These are phyloP conservation scores for Acanthamoeba lenticulata DNA, from an alignment of 208 protist species.

Conservation along the genomic window DNA sequence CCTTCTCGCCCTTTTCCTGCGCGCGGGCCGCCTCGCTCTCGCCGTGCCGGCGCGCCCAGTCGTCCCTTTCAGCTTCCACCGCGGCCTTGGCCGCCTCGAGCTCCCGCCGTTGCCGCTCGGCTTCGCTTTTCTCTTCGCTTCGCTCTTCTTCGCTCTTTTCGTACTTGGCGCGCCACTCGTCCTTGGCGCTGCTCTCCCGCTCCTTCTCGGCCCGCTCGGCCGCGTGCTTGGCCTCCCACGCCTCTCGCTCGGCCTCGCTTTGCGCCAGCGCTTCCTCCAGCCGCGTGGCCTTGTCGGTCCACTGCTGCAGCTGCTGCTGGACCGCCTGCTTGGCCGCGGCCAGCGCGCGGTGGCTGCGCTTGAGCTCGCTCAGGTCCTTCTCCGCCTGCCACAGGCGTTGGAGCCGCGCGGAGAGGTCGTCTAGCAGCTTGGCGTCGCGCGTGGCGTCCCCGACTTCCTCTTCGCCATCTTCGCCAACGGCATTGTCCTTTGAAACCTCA, in stretches of 20 bases:
- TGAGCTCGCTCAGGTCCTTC: conserved; percentile 9
- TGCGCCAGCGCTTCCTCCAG: background rate
- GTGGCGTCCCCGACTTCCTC: background rate
- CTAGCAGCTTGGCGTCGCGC: background rate
- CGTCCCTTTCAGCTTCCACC: background rate
- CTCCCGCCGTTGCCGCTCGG: background rate
- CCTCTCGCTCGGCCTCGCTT: background rate
- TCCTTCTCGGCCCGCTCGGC: background rate
- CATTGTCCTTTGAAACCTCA: too few relatives aligned
- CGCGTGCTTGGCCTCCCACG: background rate
- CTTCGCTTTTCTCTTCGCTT: conserved; percentile 34
- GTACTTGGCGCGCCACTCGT: conserved; percentile 4
- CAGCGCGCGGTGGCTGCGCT: background rate
- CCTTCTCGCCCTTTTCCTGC: background rate
- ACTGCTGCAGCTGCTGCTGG: background rate
- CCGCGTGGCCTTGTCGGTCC: background rate
- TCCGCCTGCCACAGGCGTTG: background rate
- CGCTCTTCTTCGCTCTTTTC: conserved; percentile 48
- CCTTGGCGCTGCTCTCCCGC: background rate
- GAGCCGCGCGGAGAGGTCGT: background rate
- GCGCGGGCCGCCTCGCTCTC: background rate
- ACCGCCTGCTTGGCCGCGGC: background rate
- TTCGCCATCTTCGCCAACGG: too few relatives aligned
- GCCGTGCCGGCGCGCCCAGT: background rate
- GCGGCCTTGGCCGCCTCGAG: background rate